Evolutionary conservation across 2,329 filamentous ascomycete species (phyloP).

Genomic region (Chaetothyriales sp.): DNA sequence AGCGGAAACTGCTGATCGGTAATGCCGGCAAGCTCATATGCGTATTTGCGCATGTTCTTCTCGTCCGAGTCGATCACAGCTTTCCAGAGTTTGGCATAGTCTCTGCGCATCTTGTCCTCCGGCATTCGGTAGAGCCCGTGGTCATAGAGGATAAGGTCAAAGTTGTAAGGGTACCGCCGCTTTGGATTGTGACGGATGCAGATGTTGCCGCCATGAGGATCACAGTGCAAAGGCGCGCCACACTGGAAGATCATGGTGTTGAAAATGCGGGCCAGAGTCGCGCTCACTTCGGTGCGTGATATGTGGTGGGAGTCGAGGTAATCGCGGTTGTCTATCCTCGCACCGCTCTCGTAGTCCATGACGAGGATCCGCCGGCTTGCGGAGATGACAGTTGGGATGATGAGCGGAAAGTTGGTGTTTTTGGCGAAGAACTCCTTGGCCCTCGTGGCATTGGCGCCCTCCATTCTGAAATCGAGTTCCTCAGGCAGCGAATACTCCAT

Average conservation of each 20-base stretch:
- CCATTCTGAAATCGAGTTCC: conserved; percentile 76
- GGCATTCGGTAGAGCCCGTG: conserved; percentile 95
- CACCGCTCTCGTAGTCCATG: conserved; percentile 83
- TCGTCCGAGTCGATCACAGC: conserved; percentile 87
- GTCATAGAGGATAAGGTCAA: conserved; percentile 92
- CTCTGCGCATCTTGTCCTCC: conserved; percentile 57
- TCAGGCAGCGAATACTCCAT: conserved; percentile 83
- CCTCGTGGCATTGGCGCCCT: conserved; percentile 68
- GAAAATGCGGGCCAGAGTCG: conserved; percentile 78
- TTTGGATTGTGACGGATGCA: conserved; percentile 65
- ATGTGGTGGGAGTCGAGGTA: conserved; percentile 77
- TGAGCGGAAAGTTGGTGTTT: conserved; percentile 58
- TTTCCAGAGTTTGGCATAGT: conserved; percentile 94
- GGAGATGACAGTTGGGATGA: conserved; percentile 84
- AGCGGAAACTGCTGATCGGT: conserved; percentile 81
- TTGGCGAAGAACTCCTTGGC: conserved; percentile 67
- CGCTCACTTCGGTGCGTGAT: conserved; percentile 87
- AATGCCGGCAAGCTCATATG: conserved; percentile 76
- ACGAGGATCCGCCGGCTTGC: conserved; percentile 77
- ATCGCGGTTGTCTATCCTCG: conserved; percentile 72
- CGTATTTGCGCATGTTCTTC: conserved; percentile 70
- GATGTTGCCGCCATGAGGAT: conserved; percentile 92
- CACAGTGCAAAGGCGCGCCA: conserved; percentile 80
- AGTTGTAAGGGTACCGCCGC: conserved; percentile 51
- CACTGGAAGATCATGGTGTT: conserved; percentile 99